Base-by-base conservation (phyloP, 1,284 basidiomycete genomes). In the Rhodotorula sp. region DNA sequence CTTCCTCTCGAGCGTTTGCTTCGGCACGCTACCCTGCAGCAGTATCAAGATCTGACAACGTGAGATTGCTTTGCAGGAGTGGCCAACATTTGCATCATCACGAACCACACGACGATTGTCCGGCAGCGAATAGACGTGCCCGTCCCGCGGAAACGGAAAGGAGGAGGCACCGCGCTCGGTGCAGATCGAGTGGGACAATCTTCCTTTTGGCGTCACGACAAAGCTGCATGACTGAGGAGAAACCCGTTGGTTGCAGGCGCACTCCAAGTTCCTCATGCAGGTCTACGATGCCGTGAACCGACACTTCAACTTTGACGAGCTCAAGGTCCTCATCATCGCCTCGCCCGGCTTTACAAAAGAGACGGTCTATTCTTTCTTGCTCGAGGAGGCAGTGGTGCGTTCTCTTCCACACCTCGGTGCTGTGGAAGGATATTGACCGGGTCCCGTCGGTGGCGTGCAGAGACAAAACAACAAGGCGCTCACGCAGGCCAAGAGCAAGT, bases 281-380 rank as follows among this genome's bases (percentile, higher is more conserved):
- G 84, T 98, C 5, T 99, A 93, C 81, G 88, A 92, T 47, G 89
- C 93, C 0, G 91, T 98, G 76, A 82, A 94, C 29, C 88, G 95
- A 59, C 91, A 98, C 80, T 91, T 99, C 70, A 92, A 93, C 18
- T 94, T 90, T 78, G 85, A 88, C 34, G 82, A 87, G 46, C 85
- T 99, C 56, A 90, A 90, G 58, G 93, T 92, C 2, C 91, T 99
- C 77, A 92, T 99, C 62, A 90, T 99, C 76, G 97, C 97, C 8
- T 95, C 92, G 74, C 96, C 97, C 8, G 97, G 96, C 1, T 98
- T 97, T 87, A 91, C 95, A 29, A 88, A 91, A 79, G 97, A 99
- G 76, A 85, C 90, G 1, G 91, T 97, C 6, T 90, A 89, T 80
- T 91, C 95, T 73, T 91, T 90, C 80, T 87, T 97, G 80, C 85